Evolutionary conservation across 2,329 filamentous ascomycete species (phyloP).

Genomic region (Fusarium agapanthi): DNA sequence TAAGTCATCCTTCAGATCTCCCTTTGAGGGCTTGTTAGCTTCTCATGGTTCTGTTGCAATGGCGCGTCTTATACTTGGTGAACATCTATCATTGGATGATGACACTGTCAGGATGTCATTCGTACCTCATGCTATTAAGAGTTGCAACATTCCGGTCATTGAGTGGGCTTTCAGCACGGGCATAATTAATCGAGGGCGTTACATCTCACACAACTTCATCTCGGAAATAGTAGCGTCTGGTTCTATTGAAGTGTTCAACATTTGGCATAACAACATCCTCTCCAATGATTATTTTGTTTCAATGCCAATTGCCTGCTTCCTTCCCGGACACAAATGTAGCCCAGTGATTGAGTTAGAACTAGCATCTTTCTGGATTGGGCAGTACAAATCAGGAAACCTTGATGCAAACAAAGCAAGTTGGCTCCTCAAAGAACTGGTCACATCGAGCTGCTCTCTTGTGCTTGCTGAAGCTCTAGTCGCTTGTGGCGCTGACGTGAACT

Average conservation of each 20-base stretch:
- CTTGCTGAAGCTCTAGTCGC: background rate
- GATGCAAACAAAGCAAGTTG: fast-evolving
- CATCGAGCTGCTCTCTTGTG: background rate
- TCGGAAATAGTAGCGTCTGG: background rate
- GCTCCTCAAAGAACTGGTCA: background rate
- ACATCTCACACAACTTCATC: too few species aligned
- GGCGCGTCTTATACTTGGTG: background rate
- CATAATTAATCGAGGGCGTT: too few species aligned
- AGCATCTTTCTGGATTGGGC: background rate
- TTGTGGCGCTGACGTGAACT: background rate
- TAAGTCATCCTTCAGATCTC: fast-evolving
- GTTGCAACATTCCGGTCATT: fast-evolving
- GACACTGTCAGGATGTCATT: background rate
- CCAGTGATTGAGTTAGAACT: background rate
- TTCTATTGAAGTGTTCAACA: background rate
- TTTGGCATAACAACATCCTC: background rate
- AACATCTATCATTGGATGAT: fast-evolving
- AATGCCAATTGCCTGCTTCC: too few species aligned
- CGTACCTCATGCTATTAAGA: fast-evolving
- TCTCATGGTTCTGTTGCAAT: background rate
- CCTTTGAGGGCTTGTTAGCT: fast-evolving
- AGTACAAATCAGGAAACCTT: fast-evolving
- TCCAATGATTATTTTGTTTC: too few species aligned
- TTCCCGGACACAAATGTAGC: background rate
- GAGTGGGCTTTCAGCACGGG: background rate